Evolutionary conservation across 768 basidiomycete species (phyloP), one percentile per base, ranked within the genome.

Genomic region (Mycena chlorophos): DNA sequence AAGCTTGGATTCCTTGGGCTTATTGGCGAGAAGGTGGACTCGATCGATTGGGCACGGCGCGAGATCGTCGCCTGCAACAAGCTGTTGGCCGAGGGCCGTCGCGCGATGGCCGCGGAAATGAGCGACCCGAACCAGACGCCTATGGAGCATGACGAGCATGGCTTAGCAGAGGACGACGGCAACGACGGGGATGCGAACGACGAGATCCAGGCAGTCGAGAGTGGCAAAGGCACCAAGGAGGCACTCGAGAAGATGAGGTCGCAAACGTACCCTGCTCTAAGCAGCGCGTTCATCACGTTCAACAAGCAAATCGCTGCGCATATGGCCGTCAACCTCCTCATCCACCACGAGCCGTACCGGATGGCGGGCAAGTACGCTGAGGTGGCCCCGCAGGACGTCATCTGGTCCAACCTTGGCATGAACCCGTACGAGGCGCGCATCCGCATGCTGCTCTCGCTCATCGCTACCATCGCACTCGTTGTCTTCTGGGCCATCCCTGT

Each of bases 281-380:
- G 76, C 63, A 88, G 86, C 28, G 89, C 89, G 6, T 98, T 98
- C 69, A 79, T 98, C 56, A 87, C 89, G 20, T 98, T 98, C 80
- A 85, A 94, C 69, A 80, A 84, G 62, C 96, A 98, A 75, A 90
- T 97, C 58, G 89, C 91, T 2, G 94, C 95, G 17, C 94, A 98
- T 71, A 75, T 98, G 69, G 93, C 90, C 1, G 79, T 81, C 30
- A 86, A 94, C 70, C 75, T 77, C 3, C 72, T 95, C 38, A 74
- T 83, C 5, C 90, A 95, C 69, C 86, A 95, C 65, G 83, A 85
- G 49, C 92, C 92, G 23, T 91, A 91, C 63, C 75, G 82, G 16
- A 97, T 98, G 93, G 77, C 79, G 10, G 75, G 76, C 25, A 84
- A 85, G 49, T 89, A 86, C 65, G 79, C 87, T 37, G 95, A 97